Evolutionary conservation across 495 filamentous ascomycete species (phyloP).

Genomic region (Xylona heveae): DNA sequence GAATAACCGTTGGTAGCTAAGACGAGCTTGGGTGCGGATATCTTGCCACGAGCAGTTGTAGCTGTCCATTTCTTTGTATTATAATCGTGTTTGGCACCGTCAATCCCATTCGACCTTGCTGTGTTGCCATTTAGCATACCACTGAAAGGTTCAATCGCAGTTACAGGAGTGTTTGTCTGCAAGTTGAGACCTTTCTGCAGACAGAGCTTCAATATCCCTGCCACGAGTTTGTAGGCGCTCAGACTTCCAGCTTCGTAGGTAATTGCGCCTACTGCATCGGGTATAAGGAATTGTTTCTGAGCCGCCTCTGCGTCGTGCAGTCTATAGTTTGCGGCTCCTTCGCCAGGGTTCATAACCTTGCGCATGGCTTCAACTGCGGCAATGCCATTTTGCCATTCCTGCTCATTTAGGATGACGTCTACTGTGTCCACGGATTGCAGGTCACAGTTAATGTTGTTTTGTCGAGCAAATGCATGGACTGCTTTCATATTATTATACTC

Average conservation of each 20-base stretch:
- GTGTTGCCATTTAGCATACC: too few species aligned
- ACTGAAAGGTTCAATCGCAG: too few species aligned
- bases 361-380: not conserved
- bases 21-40: conserved; percentile 32
- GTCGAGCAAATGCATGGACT: not conserved
- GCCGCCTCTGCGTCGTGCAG: conserved; percentile 14
- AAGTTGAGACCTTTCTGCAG: conserved; percentile 32
- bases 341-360: not conserved
- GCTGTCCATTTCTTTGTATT: too few species aligned
- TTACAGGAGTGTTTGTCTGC: conserved; percentile 39
- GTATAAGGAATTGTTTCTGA: conserved; percentile 18
- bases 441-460: not conserved
- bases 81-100: too few species aligned
- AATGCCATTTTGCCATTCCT: not conserved
- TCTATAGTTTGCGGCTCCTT: not conserved
- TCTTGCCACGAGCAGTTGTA: conserved; percentile 28
- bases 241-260: conserved; percentile 39
- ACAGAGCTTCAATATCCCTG: conserved; percentile 33
- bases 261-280: conserved; percentile 28
- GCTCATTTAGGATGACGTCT: not conserved
- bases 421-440: not conserved
- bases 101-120: too few species aligned
- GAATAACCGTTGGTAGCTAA: conserved; percentile 59
- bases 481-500: not conserved
- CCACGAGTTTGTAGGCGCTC: conserved; percentile 39